Percentiles rank a stretch among this genome's conserved stretches.
Evolutionary conservation across 306 rosid genomes (phyloP).

Genomic region (Mimosa pudica): DNA sequence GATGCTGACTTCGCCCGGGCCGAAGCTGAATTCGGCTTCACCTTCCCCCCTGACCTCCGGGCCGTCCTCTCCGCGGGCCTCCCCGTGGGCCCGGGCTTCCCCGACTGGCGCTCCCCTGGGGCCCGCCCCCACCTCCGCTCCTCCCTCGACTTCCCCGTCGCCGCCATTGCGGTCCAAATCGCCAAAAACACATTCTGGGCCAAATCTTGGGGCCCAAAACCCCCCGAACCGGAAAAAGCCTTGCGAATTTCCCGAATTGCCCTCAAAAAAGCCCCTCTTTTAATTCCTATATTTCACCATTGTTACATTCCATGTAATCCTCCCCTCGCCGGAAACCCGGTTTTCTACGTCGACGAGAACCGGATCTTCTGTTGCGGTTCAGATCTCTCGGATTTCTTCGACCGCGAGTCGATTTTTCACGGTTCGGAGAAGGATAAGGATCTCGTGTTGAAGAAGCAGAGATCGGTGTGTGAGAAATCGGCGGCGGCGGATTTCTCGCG

Average conservation of each 20-base stretch:
- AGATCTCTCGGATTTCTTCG: slow-evolving; percentile 81
- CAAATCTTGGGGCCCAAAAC: slow-evolving; percentile 75
- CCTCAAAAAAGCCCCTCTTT: slow-evolving; percentile 72
- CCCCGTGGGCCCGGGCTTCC: slow-evolving; percentile 80
- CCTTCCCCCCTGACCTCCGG: slow-evolving; percentile 77
- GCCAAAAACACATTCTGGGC: slow-evolving; percentile 73
- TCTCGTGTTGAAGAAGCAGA: slow-evolving; percentile 57
- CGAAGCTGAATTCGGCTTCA: slow-evolving; percentile 82
- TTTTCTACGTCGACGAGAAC: slow-evolving; percentile 78
- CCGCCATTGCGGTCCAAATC: slow-evolving; percentile 78
- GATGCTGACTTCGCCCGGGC: slow-evolving; percentile 75
- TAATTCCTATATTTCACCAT: slow-evolving; percentile 85
- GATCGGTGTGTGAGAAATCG: slow-evolving; percentile 67
- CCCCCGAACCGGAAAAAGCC: slow-evolving; percentile 69
- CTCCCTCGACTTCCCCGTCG: slow-evolving; percentile 74
- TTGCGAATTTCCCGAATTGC: slow-evolving; percentile 69
- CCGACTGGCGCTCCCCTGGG: slow-evolving; percentile 73
- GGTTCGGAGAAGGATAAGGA: slow-evolving; percentile 54
- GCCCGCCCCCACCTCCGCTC: slow-evolving; percentile 72
- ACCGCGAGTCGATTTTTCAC: slow-evolving; percentile 64
- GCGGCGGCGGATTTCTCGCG: slow-evolving; percentile 55
- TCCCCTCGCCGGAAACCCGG: slow-evolving; percentile 74
- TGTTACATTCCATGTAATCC: slow-evolving; percentile 90
- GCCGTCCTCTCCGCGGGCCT: slow-evolving; percentile 76
- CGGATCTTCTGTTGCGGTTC: slow-evolving; percentile 80